Base-by-base conservation (phyloP, 2,329 filamentous ascomycete species). In the Thermothelomyces thermophilus region DNA sequence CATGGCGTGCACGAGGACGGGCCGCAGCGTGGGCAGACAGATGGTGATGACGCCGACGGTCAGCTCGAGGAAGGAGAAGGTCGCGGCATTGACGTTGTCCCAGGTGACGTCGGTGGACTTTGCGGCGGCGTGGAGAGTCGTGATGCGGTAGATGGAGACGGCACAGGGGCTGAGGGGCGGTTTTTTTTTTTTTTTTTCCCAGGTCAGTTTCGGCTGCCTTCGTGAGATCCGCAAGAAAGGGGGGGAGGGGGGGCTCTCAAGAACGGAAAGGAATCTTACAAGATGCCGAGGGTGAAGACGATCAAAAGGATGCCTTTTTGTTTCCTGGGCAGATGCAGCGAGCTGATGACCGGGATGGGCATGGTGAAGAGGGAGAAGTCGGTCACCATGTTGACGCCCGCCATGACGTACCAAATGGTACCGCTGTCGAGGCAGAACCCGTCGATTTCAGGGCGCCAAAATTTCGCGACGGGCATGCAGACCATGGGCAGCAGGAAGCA, bases 11-110 rank as follows among this genome's bases (percentile, higher is more conserved):
- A 48, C 52, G 20, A 66, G 41, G 5, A 66, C 46, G 13, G 66
- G 66, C 2, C 67, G 63, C 1, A 71, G 56, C 14, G 68, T 69
- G 0, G 69, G 68, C 5, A 71, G 63, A 49, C 67, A 69, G 40
- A 66, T 62, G 52, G 69, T 70, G 11, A 70, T 59, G 52, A 70
- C 63, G 48, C 66, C 68, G 42, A 65, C 62, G 41, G 66, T 66
- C 52, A 70, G 65, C 53, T 72, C 69, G 46, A 68, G 62, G 41
- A 70, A 62, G 17, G 66, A 67, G 66, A 68, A 71, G 56, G 65
- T 60, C 13, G 62, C 62, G 4, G 62, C 63, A n/a, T 51, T 42
- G 7, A 61, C 56, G 45, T 66, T 62, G 40, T 66, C 60, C 54
- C 61, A 70, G 4, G 66, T 68, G 2, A 54, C 43, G 50, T 69